Evolutionary conservation across 768 basidiomycete genomes (phyloP).

Genomic region (Tricholoma matsutake): DNA sequence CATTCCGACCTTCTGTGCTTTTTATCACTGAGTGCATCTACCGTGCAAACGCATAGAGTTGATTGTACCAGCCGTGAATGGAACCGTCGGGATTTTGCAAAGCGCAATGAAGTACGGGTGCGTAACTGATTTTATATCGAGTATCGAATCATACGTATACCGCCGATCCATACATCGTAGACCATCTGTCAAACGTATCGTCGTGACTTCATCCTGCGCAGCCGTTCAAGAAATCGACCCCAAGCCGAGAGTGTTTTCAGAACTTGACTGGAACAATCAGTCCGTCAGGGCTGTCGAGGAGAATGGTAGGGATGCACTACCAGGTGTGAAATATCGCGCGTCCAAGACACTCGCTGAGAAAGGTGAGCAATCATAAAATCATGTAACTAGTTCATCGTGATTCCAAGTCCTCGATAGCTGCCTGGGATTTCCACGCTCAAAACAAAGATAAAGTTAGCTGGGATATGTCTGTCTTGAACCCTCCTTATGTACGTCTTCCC

Average conservation of each 20-base stretch:
- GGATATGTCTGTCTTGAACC: conserved; percentile 54
- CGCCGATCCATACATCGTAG: conserved; percentile 23
- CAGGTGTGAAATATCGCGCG: conserved; percentile 49
- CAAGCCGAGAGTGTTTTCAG: conserved; percentile 34
- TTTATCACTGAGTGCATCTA: no score
- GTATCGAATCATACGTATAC: not conserved
- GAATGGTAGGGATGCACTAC: conserved; percentile 42
- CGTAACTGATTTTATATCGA: not conserved
- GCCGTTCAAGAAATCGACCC: conserved; percentile 35
- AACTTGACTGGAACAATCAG: conserved; percentile 61
- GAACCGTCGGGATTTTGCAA: conserved; percentile 61
- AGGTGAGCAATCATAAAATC: conserved; percentile 26
- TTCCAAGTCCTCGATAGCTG: conserved; percentile 28
- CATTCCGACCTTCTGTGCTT: conserved; percentile 19
- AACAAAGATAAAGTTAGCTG: conserved; percentile 42
- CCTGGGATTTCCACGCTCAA: conserved; percentile 40
- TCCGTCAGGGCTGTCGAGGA: conserved; percentile 42
- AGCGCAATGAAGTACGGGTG: conserved; percentile 55
- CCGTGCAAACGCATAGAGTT: conserved; percentile 40
- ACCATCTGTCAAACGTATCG: conserved; percentile 57
- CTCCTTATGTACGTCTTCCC: conserved; percentile 43
- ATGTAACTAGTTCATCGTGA: not conserved
- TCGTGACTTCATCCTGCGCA: conserved; percentile 64
- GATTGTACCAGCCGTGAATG: conserved; percentile 68
- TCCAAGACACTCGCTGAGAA: conserved; percentile 67